Base-by-base conservation (phyloP, 164 flowering plant species). In the Kingdonia uniflora region DNA sequence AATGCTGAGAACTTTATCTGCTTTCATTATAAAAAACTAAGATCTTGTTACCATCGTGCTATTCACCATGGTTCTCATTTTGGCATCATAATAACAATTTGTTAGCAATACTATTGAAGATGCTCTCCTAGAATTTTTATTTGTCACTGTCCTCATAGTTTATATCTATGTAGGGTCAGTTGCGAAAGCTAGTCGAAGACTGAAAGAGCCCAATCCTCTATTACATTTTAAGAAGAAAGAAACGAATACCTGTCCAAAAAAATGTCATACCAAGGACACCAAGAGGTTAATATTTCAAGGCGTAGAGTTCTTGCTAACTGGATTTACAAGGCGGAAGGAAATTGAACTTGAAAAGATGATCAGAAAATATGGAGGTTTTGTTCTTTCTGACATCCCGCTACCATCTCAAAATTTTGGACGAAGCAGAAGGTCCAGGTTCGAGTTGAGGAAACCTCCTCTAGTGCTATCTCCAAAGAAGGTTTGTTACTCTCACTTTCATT, bases 261-360 rank as follows among this genome's bases (percentile, higher is more conserved):
- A 50, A 47, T 40, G 23, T 45, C 26, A 22, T 54, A 37, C 6
- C 1, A 65, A 64, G 42, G 58, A 39, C 21, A 33, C 29, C 45
- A 80, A 61, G 56, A 65, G 57, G 65, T 51, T 66, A 57, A 68
- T 86, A 56, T 74, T 86, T 53, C 81, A 65, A 51, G 83, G 85
- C 49, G 29, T 86, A 43, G 80, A 84, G 25, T 90, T 90, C 66
- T 60, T 90, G 52, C 70, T 90, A 46, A 86, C 94, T 14, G 97
- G 97, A 61, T 71, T 79, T 67, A 61, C 85, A 37, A 62, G 56
- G 42, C 50, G 49, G 50, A 81, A 71, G 67, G 75, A 74, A 69
- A 75, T 59, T 57, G 81, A 82, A 63, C 69, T 82, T 62, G 79
- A 77, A 55, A 61, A 53, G 55, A 60, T 76, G 24, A 75, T 90